A percentile compares a stretch with the other conserved stretches of the same genome.
Evolutionary conservation across 1,284 basidiomycete species (phyloP).

Genomic region (Coriolopsis trogii): DNA sequence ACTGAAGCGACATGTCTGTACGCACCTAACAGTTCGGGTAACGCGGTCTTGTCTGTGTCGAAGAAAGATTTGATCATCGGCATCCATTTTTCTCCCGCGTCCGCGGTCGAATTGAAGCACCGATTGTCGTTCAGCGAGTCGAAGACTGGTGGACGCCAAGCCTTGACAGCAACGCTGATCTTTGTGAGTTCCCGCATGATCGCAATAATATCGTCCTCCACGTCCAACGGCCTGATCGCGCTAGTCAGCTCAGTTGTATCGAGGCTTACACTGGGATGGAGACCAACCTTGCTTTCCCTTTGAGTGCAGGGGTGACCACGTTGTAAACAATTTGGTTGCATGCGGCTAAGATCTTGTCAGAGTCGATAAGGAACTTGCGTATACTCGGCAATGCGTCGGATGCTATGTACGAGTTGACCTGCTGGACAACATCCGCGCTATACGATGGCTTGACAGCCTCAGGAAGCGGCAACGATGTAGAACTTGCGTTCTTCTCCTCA

Average conservation of each 20-base stretch:
- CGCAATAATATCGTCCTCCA: conserved; percentile 65
- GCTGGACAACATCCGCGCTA: conserved; percentile 50
- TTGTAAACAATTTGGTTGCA: conserved; percentile 89
- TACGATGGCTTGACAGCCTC: conserved; percentile 48
- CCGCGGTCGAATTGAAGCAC: conserved; percentile 78
- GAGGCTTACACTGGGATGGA: conserved; percentile 2
- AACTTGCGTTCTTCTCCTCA: conserved; percentile 60
- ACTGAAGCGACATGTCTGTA: conserved; percentile 8
- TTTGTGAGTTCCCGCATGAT: conserved; percentile 81
- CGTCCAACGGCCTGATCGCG: conserved; percentile 62
- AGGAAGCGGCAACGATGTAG: conserved; percentile 36
- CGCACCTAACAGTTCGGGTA: conserved; percentile 82
- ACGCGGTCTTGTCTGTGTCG: conserved; percentile 85
- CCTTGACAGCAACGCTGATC: conserved; percentile 78
- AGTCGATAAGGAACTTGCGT: conserved; percentile 82
- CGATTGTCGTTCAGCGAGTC: conserved; percentile 88
- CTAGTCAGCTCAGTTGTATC: not conserved
- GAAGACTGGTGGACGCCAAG: conserved; percentile 81
- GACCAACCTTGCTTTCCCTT: conserved; percentile 66
- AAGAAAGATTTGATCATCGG: conserved; percentile 81
- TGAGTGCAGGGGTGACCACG: conserved; percentile 81
- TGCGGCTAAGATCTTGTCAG: conserved; percentile 78
- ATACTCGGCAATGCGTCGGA: conserved; percentile 74
- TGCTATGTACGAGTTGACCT: conserved; percentile 80
- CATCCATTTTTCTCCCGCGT: conserved; percentile 70